A percentile compares a stretch with the other conserved stretches of the same genome.
Conservation (phyloP, 2,329 filamentous ascomycete genomes). For the Ceratocystis huliohia region DNA sequence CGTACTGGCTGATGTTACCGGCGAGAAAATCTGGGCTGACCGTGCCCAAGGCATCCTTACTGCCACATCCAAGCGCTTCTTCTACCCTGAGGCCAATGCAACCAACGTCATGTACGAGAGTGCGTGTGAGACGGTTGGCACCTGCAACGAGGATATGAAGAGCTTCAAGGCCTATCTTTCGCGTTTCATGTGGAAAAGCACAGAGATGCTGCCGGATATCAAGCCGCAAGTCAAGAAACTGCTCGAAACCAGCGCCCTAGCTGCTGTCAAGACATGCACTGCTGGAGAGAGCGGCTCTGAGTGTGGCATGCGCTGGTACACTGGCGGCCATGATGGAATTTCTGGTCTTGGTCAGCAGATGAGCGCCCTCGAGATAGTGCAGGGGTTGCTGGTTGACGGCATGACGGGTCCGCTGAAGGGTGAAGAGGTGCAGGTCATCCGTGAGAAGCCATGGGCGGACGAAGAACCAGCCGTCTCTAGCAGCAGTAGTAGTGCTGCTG, state of each 20-base stretch:
- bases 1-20: slow-evolving; percentile 49
- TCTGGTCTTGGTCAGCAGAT: slow-evolving; percentile 51
- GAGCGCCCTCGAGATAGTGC: slow-evolving; percentile 50
- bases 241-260: slow-evolving; percentile 40
- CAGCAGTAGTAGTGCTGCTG: background rate
- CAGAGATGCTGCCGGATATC: slow-evolving; percentile 44
- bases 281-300: slow-evolving; percentile 39
- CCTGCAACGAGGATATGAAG: slow-evolving; percentile 51
- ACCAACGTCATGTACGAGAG: slow-evolving; percentile 52
- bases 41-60: slow-evolving; percentile 41
- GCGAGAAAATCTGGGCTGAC: slow-evolving; percentile 40
- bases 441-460: slow-evolving; percentile 22
- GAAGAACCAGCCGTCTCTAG: background rate
- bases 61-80: slow-evolving; percentile 40
- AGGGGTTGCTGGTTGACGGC: slow-evolving; percentile 41
- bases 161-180: slow-evolving; percentile 57
- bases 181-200: slow-evolving; percentile 49
- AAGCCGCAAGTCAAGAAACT: slow-evolving; percentile 34
- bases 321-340: slow-evolving; percentile 41
- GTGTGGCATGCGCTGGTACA: slow-evolving; percentile 53
- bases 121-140: slow-evolving; percentile 47
- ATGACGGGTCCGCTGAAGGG: slow-evolving; percentile 36
- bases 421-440: slow-evolving; percentile 36
- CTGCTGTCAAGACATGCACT: slow-evolving; percentile 44
- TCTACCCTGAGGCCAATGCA: slow-evolving; percentile 38